phyloP scores from a whole-genome alignment of 768 basidiomycete genomes.

The Boletales sp. region DNA sequence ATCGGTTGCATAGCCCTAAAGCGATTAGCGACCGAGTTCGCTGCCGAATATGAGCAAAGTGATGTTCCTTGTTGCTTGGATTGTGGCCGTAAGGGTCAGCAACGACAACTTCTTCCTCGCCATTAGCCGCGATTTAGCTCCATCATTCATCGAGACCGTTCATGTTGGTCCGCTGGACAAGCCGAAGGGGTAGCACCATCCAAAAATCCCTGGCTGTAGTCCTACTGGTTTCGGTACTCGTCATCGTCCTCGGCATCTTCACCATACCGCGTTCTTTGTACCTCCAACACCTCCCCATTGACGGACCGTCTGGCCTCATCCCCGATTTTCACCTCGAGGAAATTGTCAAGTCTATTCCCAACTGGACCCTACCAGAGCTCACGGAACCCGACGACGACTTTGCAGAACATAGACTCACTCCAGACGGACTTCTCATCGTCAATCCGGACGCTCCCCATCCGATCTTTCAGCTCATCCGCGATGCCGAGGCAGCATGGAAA shows the following conservation, averaged over 20 bases:
- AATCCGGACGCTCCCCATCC: constrained; percentile 39
- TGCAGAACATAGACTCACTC: constrained; percentile 18
- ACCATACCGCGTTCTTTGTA: too few relatives aligned
- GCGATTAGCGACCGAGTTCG: too few relatives aligned
- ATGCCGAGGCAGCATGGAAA: constrained; percentile 37
- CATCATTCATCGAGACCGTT: too few relatives aligned
- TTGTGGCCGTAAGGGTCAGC: too few relatives aligned
- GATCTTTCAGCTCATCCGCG: constrained; percentile 38
- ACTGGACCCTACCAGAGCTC: not conserved
- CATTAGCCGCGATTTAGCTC: too few relatives aligned
- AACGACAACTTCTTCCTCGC: too few relatives aligned
- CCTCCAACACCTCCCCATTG: not conserved
- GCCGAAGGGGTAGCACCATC: not conserved
- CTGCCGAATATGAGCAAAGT: too few relatives aligned
- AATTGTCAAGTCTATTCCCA: too few relatives aligned
- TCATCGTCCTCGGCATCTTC: not conserved
- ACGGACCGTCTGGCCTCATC: not conserved
- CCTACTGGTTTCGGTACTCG: not conserved
- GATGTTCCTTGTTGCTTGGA: too few relatives aligned
- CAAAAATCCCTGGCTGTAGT: not conserved
- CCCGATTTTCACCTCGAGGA: not conserved
- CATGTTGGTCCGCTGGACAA: not conserved
- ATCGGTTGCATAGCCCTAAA: too few relatives aligned
- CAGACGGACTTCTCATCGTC: constrained; percentile 32
- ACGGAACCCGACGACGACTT: not conserved